These are phyloP conservation scores for Venturiaceae sp. DNA, from an alignment of 2,329 filamentous ascomycete genomes.

Conservation along the genomic window DNA sequence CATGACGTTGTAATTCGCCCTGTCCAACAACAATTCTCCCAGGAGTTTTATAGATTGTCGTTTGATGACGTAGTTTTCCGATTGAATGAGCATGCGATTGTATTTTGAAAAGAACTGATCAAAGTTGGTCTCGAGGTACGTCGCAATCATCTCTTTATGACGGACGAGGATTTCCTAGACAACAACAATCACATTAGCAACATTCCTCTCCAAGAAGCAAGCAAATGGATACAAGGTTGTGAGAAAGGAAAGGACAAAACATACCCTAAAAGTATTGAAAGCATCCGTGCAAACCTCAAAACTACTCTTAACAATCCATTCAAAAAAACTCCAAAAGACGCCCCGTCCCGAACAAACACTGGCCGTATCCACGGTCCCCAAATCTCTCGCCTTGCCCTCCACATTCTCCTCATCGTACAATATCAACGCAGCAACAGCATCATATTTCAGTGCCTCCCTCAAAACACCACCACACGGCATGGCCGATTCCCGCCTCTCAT, in stretches of 20 bases:
- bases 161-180: constrained; percentile 80
- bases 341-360: constrained; percentile 67
- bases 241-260: background rate
- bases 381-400: constrained; percentile 63
- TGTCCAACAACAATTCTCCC: constrained; percentile 86
- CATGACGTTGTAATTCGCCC: constrained; percentile 97
- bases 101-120: constrained; percentile 88
- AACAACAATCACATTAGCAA: background rate
- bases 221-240: too few species aligned
- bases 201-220: background rate
- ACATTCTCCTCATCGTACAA: constrained; percentile 79
- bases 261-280: constrained; percentile 90
- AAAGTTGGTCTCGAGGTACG: constrained; percentile 83
- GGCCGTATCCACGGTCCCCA: constrained; percentile 69
- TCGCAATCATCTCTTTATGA: constrained; percentile 83
- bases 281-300: constrained; percentile 97
- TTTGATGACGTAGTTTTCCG: constrained; percentile 94
- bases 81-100: constrained; percentile 79
- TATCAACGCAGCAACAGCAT: constrained; percentile 82
- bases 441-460: constrained; percentile 81
- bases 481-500: constrained; percentile 82
- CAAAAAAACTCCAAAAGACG: constrained; percentile 94
- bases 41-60: constrained; percentile 95
- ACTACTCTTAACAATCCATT: constrained; percentile 91
- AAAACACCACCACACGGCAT: constrained; percentile 85